Conservation (phyloP, 441 rosid genomes). For the Viola pubescens region DNA sequence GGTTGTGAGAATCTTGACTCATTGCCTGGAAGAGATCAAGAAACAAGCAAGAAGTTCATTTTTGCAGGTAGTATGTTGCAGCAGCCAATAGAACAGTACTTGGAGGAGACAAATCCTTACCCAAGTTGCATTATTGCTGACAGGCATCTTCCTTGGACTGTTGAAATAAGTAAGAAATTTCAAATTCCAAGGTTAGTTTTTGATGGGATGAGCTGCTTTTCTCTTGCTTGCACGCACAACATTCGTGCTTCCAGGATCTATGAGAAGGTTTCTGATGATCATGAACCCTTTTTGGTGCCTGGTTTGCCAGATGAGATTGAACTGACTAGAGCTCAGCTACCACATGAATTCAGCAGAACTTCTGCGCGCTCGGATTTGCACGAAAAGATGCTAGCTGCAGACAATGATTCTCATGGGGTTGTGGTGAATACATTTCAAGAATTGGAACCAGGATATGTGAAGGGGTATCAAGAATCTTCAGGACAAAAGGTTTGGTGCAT, state of each 20-base stretch:
- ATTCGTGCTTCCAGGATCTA: slow-evolving; percentile 13
- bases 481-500: slow-evolving; percentile 35
- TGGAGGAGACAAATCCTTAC: slow-evolving; percentile 18
- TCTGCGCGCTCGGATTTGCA: slow-evolving; percentile 21
- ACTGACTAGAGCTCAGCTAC: slow-evolving; percentile 32
- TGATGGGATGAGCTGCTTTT: slow-evolving; percentile 33
- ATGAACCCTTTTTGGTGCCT: slow-evolving; percentile 40
- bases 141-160: slow-evolving; percentile 31
- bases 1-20: slow-evolving; percentile 31
- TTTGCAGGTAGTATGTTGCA: slow-evolving; percentile 22
- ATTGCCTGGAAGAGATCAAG: slow-evolving; percentile 21
- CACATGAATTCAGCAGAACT: slow-evolving; percentile 8
- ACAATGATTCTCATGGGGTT: slow-evolving; percentile 20
- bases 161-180: slow-evolving; percentile 24
- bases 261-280: slow-evolving; percentile 12
- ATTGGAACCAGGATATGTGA: slow-evolving; percentile 28
- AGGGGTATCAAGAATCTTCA: slow-evolving; percentile 17
- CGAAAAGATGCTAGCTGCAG: slow-evolving; percentile 14
- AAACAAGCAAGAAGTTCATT: slow-evolving; percentile 19
- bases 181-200: slow-evolving; percentile 39
- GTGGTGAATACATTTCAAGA: slow-evolving; percentile 41
- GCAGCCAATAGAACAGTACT: slow-evolving; percentile 21
- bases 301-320: slow-evolving; percentile 35
- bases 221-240: slow-evolving; percentile 18
- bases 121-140: slow-evolving; percentile 39